Conservation (phyloP, 345 rosid genomes). For the Durio zibethinus region DNA sequence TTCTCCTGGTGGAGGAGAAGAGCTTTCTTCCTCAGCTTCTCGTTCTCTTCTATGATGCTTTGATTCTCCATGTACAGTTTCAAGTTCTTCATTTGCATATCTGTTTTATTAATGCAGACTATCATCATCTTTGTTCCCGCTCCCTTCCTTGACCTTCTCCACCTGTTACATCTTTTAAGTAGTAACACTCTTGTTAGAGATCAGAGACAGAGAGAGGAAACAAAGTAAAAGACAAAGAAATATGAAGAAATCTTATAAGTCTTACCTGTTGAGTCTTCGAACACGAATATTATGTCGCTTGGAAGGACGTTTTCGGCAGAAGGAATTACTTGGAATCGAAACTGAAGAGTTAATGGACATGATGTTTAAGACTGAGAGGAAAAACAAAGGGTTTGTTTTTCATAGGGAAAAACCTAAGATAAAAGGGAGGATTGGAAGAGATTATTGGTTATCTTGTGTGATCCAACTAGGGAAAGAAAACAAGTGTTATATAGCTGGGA, state of each 20-base stretch:
- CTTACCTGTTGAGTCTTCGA: constrained; percentile 35
- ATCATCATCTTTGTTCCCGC: constrained; percentile 15
- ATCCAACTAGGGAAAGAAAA: constrained; percentile 8
- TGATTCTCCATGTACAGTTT: constrained; percentile 65
- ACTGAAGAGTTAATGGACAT: constrained; percentile 33
- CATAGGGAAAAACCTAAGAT: neutral
- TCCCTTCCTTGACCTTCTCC: constrained; percentile 29
- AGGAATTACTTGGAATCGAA: neutral
- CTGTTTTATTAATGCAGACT: constrained; percentile 19
- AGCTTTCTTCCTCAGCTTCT: constrained; percentile 62
- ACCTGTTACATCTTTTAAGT: constrained; percentile 23
- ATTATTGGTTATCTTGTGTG: neutral
- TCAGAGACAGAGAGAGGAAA: constrained; percentile 16
- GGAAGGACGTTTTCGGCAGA: constrained; percentile 13
- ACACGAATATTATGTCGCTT: constrained; percentile 20
- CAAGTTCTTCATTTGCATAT: constrained; percentile 55
- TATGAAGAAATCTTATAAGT: constrained; percentile 6
- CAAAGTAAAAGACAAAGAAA: constrained; percentile 10
- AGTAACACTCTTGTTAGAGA: neutral
- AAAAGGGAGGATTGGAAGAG: neutral
- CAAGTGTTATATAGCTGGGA: constrained; percentile 31
- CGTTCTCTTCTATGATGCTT: constrained; percentile 61
- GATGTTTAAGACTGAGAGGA: constrained; percentile 14
- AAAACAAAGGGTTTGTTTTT: neutral
- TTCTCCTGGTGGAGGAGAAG: constrained; percentile 73